Conservation (phyloP, 2,329 filamentous ascomycete genomes). For the Mollisiaceae sp. region DNA sequence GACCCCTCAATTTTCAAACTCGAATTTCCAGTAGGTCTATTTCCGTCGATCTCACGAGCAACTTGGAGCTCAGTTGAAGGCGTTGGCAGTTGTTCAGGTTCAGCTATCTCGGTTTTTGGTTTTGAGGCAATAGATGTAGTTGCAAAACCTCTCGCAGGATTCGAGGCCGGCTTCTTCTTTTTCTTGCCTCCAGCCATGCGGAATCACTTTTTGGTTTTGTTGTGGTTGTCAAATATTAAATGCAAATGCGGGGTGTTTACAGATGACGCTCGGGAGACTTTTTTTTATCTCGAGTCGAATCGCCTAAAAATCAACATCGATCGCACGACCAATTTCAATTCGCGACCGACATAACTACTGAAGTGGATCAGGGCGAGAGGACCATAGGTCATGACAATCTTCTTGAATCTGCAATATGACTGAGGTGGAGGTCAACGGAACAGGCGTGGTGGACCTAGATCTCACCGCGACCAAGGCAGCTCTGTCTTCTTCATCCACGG, state of each 20-base stretch:
- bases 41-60: slow-evolving; percentile 20
- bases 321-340: not conserved
- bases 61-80: slow-evolving; percentile 27
- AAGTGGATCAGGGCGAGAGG: not conserved
- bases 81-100: slow-evolving; percentile 38
- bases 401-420: slow-evolving; percentile 51
- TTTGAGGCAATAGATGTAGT: slow-evolving; percentile 93
- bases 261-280: slow-evolving; percentile 14
- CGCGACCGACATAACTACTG: slow-evolving; percentile 3
- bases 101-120: slow-evolving; percentile 64
- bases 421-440: slow-evolving; percentile 53
- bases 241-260: slow-evolving; percentile 21
- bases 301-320: slow-evolving; percentile 13
- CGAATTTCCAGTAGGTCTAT: slow-evolving; percentile 26
- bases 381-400: slow-evolving; percentile 40
- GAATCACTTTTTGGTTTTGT: slow-evolving; percentile 11
- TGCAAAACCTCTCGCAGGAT: slow-evolving; percentile 90
- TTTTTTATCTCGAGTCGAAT: slow-evolving; percentile 8
- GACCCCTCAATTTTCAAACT: slow-evolving; percentile 14
- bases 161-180: slow-evolving; percentile 89
- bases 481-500: slow-evolving; percentile 67
- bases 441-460: slow-evolving; percentile 57
- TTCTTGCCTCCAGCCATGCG: slow-evolving; percentile 74
- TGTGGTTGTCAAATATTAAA: slow-evolving; percentile 12
- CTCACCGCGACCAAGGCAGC: slow-evolving; percentile 54